Evolutionary conservation across 495 filamentous ascomycete species (phyloP).

Genomic region (Talaromyces stipitatus): DNA sequence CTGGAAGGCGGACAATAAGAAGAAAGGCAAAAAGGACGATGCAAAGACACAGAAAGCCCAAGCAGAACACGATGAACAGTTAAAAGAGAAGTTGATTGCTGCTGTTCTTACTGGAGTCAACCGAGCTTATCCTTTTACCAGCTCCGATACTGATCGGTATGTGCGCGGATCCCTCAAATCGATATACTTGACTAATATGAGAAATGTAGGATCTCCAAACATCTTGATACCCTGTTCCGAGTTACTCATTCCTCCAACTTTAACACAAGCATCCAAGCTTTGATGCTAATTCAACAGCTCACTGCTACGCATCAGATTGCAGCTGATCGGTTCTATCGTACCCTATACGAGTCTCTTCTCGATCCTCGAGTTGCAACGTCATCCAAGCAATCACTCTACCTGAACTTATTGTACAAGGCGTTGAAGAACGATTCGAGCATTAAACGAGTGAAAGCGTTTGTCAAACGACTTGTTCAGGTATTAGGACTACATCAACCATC

Average conservation of each 20-base stretch:
- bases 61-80: conserved; percentile 51
- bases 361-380: conserved; percentile 81
- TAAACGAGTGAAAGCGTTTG: conserved; percentile 87
- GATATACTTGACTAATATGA: too few relatives aligned
- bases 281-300: conserved; percentile 93
- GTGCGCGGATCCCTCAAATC: conserved; percentile 24
- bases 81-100: conserved; percentile 82
- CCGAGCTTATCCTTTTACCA: conserved; percentile 87
- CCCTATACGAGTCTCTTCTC: conserved; percentile 87
- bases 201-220: conserved; percentile 68
- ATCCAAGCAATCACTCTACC: conserved; percentile 90
- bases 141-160: conserved; percentile 65
- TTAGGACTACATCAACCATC: conserved; percentile 79
- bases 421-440: conserved; percentile 81
- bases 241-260: conserved; percentile 98
- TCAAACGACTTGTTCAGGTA: conserved; percentile 87
- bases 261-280: conserved; percentile 93
- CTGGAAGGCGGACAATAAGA: conserved; percentile 38
- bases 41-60: conserved; percentile 43
- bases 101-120: conserved; percentile 90
- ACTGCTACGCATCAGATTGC: conserved; percentile 67
- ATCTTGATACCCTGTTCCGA: conserved; percentile 86
- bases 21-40: conserved; percentile 41
- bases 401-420: conserved; percentile 83
- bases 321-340: conserved; percentile 87